Evolutionary conservation across 768 basidiomycete species (phyloP), one percentile per base, ranked within the genome.

Genomic region (Psilocybe azurescens): DNA sequence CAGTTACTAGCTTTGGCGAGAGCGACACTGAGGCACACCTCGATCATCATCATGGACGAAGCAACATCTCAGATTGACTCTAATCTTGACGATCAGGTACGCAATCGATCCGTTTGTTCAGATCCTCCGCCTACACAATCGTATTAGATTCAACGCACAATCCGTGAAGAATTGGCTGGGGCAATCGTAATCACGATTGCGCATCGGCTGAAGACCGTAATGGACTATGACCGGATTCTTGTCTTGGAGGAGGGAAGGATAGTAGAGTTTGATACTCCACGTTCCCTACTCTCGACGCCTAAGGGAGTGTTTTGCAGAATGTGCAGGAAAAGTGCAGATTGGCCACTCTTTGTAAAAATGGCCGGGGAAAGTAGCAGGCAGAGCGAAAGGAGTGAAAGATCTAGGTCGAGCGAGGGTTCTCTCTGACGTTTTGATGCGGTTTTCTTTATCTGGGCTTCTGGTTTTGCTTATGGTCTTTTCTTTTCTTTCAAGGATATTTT

Each of bases 131-230:
- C n/a, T 39, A 48, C 50, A 29, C 36, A 29, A 29, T 32, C 28
- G 44, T 41, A 11, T 14, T 59, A 90, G 84, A 89, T 94, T 57
- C 91, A 93, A 72, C 76, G 76, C 39, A 92, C 90, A 0, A 87
- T 93, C 36, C 83, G 89, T 30, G 87, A 90, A 67, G 90, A 92
- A 72, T 84, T 95, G 56, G 73, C 80, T 1, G 82, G 83, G 10
- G 84, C 89, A 0, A 89, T 93, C 18, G 88, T 95, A 18, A 84
- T 95, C 39, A 93, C 91, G 8, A 94, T 95, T 59, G 94, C 94
- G 3, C 93, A 94, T 76, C 79, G 90, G 13, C 77, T 93, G 20
- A 86, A 86, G 70, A 93, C 91, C 0, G 86, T 93, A 58, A 86
- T 93, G 63, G 88, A 93, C 72, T 86, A 92, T 73, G 86, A 88